phyloP scores from a whole-genome alignment of 768 basidiomycete genomes.

The Leccinum olivaceopallidum region DNA sequence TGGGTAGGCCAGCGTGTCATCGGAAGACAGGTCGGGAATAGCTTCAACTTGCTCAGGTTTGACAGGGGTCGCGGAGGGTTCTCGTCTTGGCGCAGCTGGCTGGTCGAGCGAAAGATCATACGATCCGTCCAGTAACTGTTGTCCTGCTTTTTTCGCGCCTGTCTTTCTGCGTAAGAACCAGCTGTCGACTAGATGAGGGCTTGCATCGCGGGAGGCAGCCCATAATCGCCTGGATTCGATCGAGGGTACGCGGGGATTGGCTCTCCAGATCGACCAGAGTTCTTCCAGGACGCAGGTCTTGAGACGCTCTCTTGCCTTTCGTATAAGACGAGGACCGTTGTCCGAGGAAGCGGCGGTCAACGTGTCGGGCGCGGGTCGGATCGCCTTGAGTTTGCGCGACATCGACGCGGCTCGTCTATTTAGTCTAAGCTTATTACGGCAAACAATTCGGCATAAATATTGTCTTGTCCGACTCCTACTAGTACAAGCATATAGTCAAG shows the following conservation, averaged over 20 bases:
- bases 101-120: slow-evolving; percentile 25
- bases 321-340: slow-evolving; percentile 5
- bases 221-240: slow-evolving; percentile 28
- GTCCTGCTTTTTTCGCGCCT: slow-evolving; percentile 25
- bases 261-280: slow-evolving; percentile 32
- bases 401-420: slow-evolving; percentile 9
- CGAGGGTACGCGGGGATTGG: slow-evolving; percentile 31
- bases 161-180: slow-evolving; percentile 31
- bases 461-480: too few species aligned
- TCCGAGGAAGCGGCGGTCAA: not conserved
- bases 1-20: slow-evolving; percentile 24
- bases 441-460: too few species aligned
- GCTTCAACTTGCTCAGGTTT: slow-evolving; percentile 4
- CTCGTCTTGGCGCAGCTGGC: slow-evolving; percentile 9
- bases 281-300: slow-evolving; percentile 17
- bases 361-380: not conserved
- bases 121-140: slow-evolving; percentile 16
- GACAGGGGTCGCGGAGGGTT: slow-evolving; percentile 6
- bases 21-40: slow-evolving; percentile 18
- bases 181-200: slow-evolving; percentile 18
- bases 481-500: too few species aligned
- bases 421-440: too few species aligned
- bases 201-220: slow-evolving; percentile 25
- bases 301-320: slow-evolving; percentile 14
- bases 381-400: slow-evolving; percentile 10